Evolutionary conservation across 352 stramenopile genomes (phyloP), one percentile per base, ranked within the genome.

Genomic region (Phytophthora europaea): DNA sequence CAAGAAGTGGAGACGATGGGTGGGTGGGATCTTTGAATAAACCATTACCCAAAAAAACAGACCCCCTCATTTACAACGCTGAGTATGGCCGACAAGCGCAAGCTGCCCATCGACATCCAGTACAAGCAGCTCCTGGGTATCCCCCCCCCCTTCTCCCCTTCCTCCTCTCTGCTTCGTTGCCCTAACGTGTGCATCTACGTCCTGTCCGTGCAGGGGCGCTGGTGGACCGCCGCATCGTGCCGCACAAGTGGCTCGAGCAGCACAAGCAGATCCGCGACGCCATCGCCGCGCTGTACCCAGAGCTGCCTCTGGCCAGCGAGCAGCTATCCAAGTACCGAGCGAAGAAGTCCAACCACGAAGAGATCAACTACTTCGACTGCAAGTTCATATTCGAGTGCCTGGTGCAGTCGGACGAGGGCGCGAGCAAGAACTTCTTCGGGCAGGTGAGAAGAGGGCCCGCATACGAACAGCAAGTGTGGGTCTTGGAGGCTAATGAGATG

Each of bases 341-440:
- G 40, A 87, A 86, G 61, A 85, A 84, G 55, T 60, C 61, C n/a
- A 85, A 52, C 18, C 75, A 86, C 66, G 85, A 93, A 33, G 78
- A 91, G 23, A 53, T 94, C 47, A 80, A 83, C 67, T 95, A 93
- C 63, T 95, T 90, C 55, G 87, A 94, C 75, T 95, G 88, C 79
- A 93, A 92, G 67, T 76, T 78, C 26, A 69, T 95, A 16, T 66
- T 93, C 22, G 66, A 80, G 62, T 83, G 75, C 54, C 85, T 95
- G 15, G 72, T 88, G 60, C 78, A 82, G 56, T 91, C 88, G 55
- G 76, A 86, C 47, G 88, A 94, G 26, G 85, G 82, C 18, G 67
- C 67, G 9, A 65, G 66, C 50, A 93, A 84, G 72, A 95, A 92
- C 76, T 92, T 95, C 56, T 93, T 95, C 66, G 88, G 88, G 26